Evolutionary conservation across 208 protist genomes (phyloP).

Genomic region (Trichomonas vaginalis): DNA sequence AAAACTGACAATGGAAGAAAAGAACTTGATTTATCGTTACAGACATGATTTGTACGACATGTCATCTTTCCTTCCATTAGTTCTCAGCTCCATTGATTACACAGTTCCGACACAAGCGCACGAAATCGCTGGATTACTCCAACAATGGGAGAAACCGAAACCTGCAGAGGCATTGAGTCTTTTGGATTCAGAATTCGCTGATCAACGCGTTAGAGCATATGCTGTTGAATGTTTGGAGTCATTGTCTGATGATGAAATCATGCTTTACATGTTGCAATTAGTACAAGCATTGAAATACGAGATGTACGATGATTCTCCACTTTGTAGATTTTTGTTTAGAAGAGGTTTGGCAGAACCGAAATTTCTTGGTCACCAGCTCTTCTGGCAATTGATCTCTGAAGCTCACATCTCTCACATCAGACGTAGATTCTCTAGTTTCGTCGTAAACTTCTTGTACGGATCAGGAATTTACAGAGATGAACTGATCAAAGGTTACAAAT

Average conservation of each 20-base stretch:
- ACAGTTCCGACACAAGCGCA: background rate
- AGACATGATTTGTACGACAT: background rate
- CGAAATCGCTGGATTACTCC: background rate
- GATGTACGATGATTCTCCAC: slow-evolving; percentile 45
- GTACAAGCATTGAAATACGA: slow-evolving; percentile 60
- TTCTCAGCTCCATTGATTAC: background rate
- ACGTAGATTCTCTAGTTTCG: slow-evolving; percentile 51
- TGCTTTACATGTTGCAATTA: slow-evolving; percentile 28
- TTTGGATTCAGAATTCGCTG: slow-evolving; percentile 51
- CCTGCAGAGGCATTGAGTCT: slow-evolving; percentile 43
- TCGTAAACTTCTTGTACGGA: background rate
- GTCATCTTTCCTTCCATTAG: background rate
- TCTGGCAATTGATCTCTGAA: slow-evolving; percentile 64
- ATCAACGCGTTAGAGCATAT: slow-evolving; percentile 44
- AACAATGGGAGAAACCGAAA: background rate
- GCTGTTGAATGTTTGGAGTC: slow-evolving; percentile 38
- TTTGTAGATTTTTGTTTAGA: slow-evolving; percentile 51
- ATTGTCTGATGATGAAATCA: slow-evolving; percentile 30
- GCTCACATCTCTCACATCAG: slow-evolving; percentile 50
- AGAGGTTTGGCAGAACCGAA: slow-evolving; percentile 50
- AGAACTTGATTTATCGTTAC: background rate
- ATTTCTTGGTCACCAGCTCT: slow-evolving; percentile 53
- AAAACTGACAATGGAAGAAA: background rate
- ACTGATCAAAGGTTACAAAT: background rate
- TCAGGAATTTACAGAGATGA: background rate